Evolutionary conservation across 495 filamentous ascomycete genomes (phyloP).

Genomic region (Hypoxylon lienhwacheense): DNA sequence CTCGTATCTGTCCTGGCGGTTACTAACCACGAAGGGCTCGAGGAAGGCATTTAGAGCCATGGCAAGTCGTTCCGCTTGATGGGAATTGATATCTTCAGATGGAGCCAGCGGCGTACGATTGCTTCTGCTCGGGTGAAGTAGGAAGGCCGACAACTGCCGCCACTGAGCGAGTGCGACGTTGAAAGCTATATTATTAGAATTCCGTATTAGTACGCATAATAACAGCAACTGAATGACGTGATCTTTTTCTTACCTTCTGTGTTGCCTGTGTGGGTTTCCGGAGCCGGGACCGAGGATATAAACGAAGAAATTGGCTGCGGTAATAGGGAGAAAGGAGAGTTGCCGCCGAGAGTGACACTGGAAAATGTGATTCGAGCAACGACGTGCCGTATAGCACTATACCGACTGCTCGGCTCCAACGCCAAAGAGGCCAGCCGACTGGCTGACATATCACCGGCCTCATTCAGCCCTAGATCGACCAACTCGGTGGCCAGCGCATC

Average conservation of each 20-base stretch:
- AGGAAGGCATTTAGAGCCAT: conserved; percentile 38
- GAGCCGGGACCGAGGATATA: conserved; percentile 31
- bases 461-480: conserved; percentile 33
- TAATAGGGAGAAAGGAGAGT: conserved; percentile 37
- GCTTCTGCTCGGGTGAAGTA: conserved; percentile 40
- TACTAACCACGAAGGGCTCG: conserved; percentile 33
- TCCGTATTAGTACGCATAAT: conserved; percentile 1
- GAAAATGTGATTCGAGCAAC: conserved; percentile 38
- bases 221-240: neutral
- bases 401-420: conserved; percentile 35
- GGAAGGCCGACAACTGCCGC: conserved; percentile 43
- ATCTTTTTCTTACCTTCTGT: conserved; percentile 23
- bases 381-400: conserved; percentile 39
- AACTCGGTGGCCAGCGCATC: conserved; percentile 28
- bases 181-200: conserved; percentile 28
- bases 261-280: conserved; percentile 20
- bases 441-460: conserved; percentile 15
- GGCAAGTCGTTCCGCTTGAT: conserved; percentile 36
- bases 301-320: conserved; percentile 40
- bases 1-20: conserved; percentile 36
- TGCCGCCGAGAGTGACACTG: conserved; percentile 35
- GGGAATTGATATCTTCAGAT: conserved; percentile 31
- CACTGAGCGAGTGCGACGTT: conserved; percentile 39
- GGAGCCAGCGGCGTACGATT: conserved; percentile 39
- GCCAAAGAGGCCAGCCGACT: conserved; percentile 28